Base-by-base conservation (phyloP, 2,329 filamentous ascomycete species). In the Colletotrichum aenigma region DNA sequence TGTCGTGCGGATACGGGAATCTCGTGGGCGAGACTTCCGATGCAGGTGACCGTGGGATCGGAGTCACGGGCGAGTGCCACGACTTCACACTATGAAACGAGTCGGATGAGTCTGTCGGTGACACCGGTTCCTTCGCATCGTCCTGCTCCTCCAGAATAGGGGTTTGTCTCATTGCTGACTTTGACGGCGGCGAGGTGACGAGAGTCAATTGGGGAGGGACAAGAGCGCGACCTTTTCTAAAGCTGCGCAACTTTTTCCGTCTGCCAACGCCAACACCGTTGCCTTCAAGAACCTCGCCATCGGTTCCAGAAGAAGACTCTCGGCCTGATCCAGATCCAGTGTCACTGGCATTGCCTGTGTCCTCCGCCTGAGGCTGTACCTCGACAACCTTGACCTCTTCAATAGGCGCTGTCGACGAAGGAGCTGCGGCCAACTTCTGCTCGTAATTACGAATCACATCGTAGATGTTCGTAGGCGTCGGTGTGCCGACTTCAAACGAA, bases 71-170 rank as follows among this genome's bases (percentile, higher is more conserved):
- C 26, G 88, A 88, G 76, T 88, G 85, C 88, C 88, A 90, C 10
- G 89, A 89, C 75, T 89, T 85, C 7, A 87, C 84, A 71, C 87
- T 90, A 79, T 90, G 89, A 76, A 92, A 91, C 1, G 90, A 91
- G 68, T 90, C 89, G 18, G 87, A 82, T 16, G 87, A 87, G 43
- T 81, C 85, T 34, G 86, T 85, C 6, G 88, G 87, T 12, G 89
- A 90, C n/a, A 82, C 79, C 13, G 81, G 79, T 38, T 81, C 81
- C 62, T 81, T 75, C 34, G 79, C 68, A 58, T 76, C 60, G 67
- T 79, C 66, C 71, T 78, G 66, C 61, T 70, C 56, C 58, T 75
- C 71, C 15, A 68, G 28, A n/a, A 66, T 61, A 18, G 76, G 67
- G n/a, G 66, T 62, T 52, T 71, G 65, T 55, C 70, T 70, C 58